phyloP scores from a whole-genome alignment of 257 asterid species.

The Jasminum sambac region DNA sequence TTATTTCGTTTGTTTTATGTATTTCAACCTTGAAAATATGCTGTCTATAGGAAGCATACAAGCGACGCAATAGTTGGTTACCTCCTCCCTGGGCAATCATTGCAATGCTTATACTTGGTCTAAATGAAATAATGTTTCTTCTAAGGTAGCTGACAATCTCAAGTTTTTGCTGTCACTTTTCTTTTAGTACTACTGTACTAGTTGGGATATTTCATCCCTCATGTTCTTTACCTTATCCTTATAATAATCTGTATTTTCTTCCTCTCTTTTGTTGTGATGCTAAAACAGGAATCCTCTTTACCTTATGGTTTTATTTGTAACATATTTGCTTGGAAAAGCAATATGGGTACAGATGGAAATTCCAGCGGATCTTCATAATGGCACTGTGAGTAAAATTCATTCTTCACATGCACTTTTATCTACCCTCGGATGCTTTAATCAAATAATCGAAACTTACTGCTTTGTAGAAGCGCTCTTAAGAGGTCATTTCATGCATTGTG shows the following conservation, averaged over 20 bases:
- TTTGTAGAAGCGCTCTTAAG: neutral
- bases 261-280: neutral
- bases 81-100: conserved; percentile 73
- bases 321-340: conserved; percentile 50
- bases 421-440: neutral
- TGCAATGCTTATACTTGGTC: conserved; percentile 60
- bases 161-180: neutral
- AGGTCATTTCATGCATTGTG: neutral
- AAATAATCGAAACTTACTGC: neutral
- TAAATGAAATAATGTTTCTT: conserved; percentile 66
- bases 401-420: neutral
- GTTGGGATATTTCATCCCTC: neutral
- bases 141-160: conserved; percentile 40
- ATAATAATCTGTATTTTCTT: neutral
- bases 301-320: conserved; percentile 41
- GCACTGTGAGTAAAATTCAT: conserved; percentile 45
- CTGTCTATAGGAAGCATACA: conserved; percentile 46
- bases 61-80: conserved; percentile 50
- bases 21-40: neutral
- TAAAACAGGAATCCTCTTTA: conserved; percentile 65
- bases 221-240: neutral
- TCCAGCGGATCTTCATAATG: conserved; percentile 41
- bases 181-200: neutral
- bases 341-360: conserved; percentile 59
- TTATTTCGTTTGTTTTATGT: conserved; percentile 14